These are phyloP conservation scores for Coemansia sp. DNA, from an alignment of 371 early-diverging fungal species.

Conservation along the genomic window DNA sequence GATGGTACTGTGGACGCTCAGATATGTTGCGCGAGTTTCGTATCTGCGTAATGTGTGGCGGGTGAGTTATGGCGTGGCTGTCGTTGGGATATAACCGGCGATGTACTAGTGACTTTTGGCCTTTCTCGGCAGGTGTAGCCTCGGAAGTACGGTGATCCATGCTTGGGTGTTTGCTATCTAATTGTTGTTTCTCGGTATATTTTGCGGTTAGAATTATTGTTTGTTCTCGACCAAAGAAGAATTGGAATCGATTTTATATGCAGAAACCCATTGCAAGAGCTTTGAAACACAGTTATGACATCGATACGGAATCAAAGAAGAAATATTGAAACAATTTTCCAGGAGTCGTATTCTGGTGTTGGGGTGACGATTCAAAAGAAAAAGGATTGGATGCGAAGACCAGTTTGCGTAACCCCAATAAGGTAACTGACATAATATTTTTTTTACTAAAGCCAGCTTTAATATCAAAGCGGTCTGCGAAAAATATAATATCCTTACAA, in stretches of 20 bases:
- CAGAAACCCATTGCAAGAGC: background rate
- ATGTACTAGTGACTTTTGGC: background rate
- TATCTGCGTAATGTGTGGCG: background rate
- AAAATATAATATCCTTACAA: background rate
- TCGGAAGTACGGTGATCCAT: conserved; percentile 2
- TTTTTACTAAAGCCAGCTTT: too few species aligned
- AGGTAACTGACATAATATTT: background rate
- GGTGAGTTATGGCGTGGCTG: background rate
- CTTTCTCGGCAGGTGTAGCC: background rate
- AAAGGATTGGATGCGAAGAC: background rate
- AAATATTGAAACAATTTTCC: too few species aligned
- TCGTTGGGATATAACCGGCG: conserved; percentile 5
- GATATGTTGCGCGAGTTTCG: background rate
- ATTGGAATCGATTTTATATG: background rate
- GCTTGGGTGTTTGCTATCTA: background rate
- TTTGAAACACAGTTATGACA: too few species aligned
- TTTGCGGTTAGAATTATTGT: background rate
- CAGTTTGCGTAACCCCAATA: background rate
- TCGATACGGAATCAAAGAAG: too few species aligned
- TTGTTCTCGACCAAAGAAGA: background rate
- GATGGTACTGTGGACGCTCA: conserved; percentile 15
- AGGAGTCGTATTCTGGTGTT: too few species aligned
- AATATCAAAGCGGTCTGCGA: background rate
- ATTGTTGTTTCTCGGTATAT: background rate
- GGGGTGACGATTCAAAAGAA: background rate